phyloP scores from a whole-genome alignment of 345 rosid species.

The Camelina hispida region DNA sequence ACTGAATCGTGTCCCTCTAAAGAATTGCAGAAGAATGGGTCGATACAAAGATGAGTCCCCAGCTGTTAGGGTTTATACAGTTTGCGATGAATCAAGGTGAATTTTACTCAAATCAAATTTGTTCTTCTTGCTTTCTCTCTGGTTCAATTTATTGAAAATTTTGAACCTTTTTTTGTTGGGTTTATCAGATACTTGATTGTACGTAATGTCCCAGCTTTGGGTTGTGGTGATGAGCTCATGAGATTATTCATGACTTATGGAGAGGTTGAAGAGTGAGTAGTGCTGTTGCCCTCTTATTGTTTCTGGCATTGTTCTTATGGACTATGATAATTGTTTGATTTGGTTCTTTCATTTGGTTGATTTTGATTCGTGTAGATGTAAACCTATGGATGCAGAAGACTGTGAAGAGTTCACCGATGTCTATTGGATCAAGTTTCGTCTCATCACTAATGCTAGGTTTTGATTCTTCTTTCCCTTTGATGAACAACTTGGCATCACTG shows the following conservation, averaged over 20 bases:
- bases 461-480: not conserved
- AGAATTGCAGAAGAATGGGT: conserved; percentile 45
- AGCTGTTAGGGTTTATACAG: conserved; percentile 82
- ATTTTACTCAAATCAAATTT: not conserved
- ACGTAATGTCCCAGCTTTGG: conserved; percentile 89
- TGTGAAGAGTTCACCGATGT: conserved; percentile 82
- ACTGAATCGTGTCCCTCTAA: not conserved
- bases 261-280: conserved; percentile 80
- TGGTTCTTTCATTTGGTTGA: not conserved
- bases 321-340: not conserved
- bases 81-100: conserved; percentile 85
- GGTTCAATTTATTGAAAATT: conserved; percentile 1
- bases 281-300: not conserved
- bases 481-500: not conserved
- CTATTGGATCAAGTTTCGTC: conserved; percentile 76
- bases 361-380: conserved; percentile 52
- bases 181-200: conserved; percentile 70
- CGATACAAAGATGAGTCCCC: conserved; percentile 65
- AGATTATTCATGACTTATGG: conserved; percentile 74
- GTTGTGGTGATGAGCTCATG: conserved; percentile 86
- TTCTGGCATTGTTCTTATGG: not conserved
- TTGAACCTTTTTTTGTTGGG: conserved; percentile 1
- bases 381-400: conserved; percentile 95
- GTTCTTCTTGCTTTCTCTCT: not conserved
- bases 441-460: conserved; percentile 77